Conservation (phyloP, 1,284 basidiomycete species). For the Omphalotus olearius region DNA sequence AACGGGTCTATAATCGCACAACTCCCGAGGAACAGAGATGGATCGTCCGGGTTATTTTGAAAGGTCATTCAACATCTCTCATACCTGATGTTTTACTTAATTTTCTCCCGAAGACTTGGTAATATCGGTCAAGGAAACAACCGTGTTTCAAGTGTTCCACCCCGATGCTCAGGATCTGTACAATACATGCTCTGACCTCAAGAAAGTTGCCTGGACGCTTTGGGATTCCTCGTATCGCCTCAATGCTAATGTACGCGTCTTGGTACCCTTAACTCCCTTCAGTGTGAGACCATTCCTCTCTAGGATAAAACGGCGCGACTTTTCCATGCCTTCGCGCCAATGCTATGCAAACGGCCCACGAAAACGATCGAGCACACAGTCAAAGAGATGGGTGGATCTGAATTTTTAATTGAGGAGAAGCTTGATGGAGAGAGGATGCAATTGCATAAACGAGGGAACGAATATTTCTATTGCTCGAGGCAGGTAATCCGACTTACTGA, state of each 20-base stretch:
- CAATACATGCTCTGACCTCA: constrained; percentile 92
- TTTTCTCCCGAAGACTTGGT: constrained; percentile 52
- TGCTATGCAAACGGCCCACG: constrained; percentile 86
- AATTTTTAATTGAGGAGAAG: constrained; percentile 93
- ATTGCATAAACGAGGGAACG: constrained; percentile 83
- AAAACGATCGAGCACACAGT: constrained; percentile 78
- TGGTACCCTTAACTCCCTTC: not conserved
- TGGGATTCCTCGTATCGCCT: constrained; percentile 64
- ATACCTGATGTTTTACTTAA: constrained; percentile 3
- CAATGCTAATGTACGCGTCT: constrained; percentile 47
- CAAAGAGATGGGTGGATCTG: constrained; percentile 69
- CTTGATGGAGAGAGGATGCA: constrained; percentile 95
- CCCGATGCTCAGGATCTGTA: constrained; percentile 87
- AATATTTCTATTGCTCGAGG: constrained; percentile 92
- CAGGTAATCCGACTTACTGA: constrained; percentile 20
- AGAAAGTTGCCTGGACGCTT: constrained; percentile 83
- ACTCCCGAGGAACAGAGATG: constrained; percentile 86
- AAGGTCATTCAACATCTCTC: constrained; percentile 49
- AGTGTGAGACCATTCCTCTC: constrained; percentile 1
- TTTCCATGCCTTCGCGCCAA: constrained; percentile 84
- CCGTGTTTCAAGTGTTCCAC: constrained; percentile 84
- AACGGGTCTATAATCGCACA: constrained; percentile 71
- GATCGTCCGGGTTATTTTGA: constrained; percentile 90
- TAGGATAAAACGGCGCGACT: constrained; percentile 80
- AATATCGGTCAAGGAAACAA: constrained; percentile 83